Evolutionary conservation across 108 stramenopile species (phyloP), one percentile per base, ranked within the genome.

Genomic region (Nitzschia sp.): DNA sequence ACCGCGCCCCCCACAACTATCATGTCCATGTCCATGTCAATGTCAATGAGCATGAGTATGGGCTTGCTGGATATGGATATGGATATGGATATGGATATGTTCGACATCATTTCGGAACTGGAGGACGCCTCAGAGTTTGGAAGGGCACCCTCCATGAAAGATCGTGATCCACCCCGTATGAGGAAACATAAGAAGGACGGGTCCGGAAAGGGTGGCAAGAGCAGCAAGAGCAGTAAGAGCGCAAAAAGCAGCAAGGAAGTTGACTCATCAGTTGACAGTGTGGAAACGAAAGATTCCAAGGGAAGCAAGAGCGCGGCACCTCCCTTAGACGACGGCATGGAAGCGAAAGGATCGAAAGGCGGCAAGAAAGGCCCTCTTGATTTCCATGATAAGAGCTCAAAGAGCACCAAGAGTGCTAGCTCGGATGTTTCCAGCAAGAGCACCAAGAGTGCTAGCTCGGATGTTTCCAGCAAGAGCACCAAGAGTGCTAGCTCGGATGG

Each of bases 1-100:
- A 55, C 38, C 0, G 32, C 35, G 1, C 25, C 67, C 33, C 42
- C 42, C 26, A 55, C 35, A 8, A 31, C 62, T 49, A 3, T 42
- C 28, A 58, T 65, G 65, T 67, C 66, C 2, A 67, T 74, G 65
- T 75, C 74, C 2, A 68, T 68, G 74, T 75, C 66, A 6, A 62
- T 74, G 65, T 75, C 74, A 2, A 70, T 70, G 76, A 65, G 64
- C 2, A 65, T 76, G 67, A 61, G 58, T 18, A 65, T 70, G 76
- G 56, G 55, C 5, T 33, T 75, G 58, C n/a, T n/a, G n/a, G 57
- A 55, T 21, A 69, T 69, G 75, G n/a, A n/a, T n/a, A n/a, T n/a
- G n/a, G n/a, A n/a, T 60, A 46, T 76, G 62, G 53, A 63, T 46
- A 31, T 63, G 46, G 54, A 32, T 24, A 57, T 64, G 54, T n/a